Base-by-base conservation (phyloP, 1,139 yeast species). In the Scheffersomyces stambukii region DNA sequence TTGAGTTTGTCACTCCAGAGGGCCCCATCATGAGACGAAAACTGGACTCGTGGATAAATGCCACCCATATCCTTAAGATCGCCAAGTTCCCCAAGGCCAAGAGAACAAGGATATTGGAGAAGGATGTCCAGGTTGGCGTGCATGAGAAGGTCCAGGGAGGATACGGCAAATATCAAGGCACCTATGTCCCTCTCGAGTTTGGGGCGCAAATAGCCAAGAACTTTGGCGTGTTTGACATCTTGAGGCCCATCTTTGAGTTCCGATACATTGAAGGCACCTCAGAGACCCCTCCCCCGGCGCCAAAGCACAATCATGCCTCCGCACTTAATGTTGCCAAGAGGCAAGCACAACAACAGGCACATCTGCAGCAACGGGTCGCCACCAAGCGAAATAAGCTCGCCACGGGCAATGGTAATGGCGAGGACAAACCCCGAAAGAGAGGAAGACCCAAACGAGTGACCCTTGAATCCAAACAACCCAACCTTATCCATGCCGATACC, bases 121-220 rank as follows among this genome's bases (percentile, higher is more conserved):
- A 78, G 41, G 96, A 88, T 49, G 85, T 89, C n/a, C 88, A 77
- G 40, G 75, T 79, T 2, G 94, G 94, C 16, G 66, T 66, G 22
- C 95, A 86, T 54, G 96, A 89, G 51, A 89, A 88, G 51, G 91
- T 89, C 8, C 96, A 88, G 57, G 96, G 96, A 25, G 96, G 96
- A 0, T 85, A 88, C 50, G 96, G 96, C 9, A 82, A 86, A 50
- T 85, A 84, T 52, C 96, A 89, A 57, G 97, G 97, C 1, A 85
- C 96, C 0, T 91, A 96, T 86, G 81, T 88, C 13, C 94, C 96
- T 0, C 61, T 74, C 37, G 70, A 72, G 16, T 58, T 81, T 18
- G 85, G 89, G 0, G 71, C 70, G 1, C 67, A 70, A 6, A 60
- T 84, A 19, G 95, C 96, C 2, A 64, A 62, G 28, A 79, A 77